These are phyloP conservation scores for Cyberlindnera americana DNA, from an alignment of 805 yeast genomes.

Conservation along the genomic window DNA sequence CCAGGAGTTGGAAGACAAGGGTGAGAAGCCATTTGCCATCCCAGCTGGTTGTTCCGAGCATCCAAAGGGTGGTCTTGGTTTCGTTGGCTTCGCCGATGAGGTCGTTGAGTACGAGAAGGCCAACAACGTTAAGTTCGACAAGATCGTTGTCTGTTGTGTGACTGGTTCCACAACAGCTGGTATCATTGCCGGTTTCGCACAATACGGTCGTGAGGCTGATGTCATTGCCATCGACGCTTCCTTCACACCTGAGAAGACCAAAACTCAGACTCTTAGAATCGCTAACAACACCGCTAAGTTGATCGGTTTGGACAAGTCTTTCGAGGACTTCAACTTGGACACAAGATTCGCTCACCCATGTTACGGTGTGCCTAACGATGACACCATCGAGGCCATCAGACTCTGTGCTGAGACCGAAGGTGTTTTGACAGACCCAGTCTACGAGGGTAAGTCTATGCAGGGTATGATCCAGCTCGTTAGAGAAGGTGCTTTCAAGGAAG, in stretches of 20 bases:
- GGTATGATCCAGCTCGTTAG: constrained; percentile 15
- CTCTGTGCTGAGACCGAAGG: constrained; percentile 19
- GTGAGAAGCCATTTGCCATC: constrained; percentile 15
- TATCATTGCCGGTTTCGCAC: constrained; percentile 19
- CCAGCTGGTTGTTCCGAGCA: constrained; percentile 21
- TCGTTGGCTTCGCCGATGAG: constrained; percentile 18
- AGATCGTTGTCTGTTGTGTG: constrained; percentile 20
- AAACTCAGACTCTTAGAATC: constrained; percentile 17
- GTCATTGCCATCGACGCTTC: constrained; percentile 21
- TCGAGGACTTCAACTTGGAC: constrained; percentile 15
- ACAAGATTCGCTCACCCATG: constrained; percentile 19
- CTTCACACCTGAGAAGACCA: constrained; percentile 20
- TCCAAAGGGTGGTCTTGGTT: constrained; percentile 19
- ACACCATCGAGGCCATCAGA: constrained; percentile 20
- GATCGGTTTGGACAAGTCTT: constrained; percentile 15
- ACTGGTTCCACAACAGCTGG: constrained; percentile 21
- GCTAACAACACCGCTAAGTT: constrained; percentile 20
- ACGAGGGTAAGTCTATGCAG: constrained; percentile 21
- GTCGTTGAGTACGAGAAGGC: constrained; percentile 14
- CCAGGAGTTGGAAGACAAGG: constrained; percentile 13
- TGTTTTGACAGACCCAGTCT: constrained; percentile 19
- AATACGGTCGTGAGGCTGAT: constrained; percentile 17
- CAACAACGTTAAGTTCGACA: constrained; percentile 14
- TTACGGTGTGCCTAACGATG: constrained; percentile 20
- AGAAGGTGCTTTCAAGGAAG: constrained; percentile 14